Evolutionary conservation across 805 yeast genomes (phyloP).

Genomic region (Candida ulmi): DNA sequence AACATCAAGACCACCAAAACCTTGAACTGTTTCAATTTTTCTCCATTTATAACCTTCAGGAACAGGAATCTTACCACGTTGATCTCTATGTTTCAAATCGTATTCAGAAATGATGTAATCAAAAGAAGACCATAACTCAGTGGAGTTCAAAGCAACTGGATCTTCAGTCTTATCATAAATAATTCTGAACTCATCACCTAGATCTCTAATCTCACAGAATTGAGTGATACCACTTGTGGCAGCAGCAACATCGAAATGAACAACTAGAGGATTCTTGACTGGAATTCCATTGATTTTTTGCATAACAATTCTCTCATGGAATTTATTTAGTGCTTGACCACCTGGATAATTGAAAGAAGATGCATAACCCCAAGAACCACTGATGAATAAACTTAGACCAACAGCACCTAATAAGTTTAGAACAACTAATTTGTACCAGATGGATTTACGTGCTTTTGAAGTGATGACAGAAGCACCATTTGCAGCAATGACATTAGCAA

Average conservation of each 20-base stretch:
- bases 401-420: conserved; percentile 20
- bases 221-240: conserved; percentile 85
- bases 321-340: conserved; percentile 58
- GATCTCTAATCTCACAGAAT: conserved; percentile 58
- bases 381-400: conserved; percentile 31
- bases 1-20: conserved; percentile 36
- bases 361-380: conserved; percentile 49
- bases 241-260: conserved; percentile 74
- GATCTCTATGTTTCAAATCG: conserved; percentile 5
- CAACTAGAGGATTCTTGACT: conserved; percentile 15
- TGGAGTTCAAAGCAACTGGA: conserved; percentile 23
- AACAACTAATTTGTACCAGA: conserved; percentile 10
- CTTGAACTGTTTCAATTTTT: conserved; percentile 31
- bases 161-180: conserved; percentile 77
- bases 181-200: conserved; percentile 22
- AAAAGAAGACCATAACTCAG: conserved; percentile 39
- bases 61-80: conserved; percentile 16
- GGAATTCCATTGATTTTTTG: conserved; percentile 4
- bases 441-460: conserved; percentile 13
- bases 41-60: conserved; percentile 37
- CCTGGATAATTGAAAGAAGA: conserved; percentile 87
- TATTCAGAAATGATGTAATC: conserved; percentile 44
- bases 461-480: conserved; percentile 42
- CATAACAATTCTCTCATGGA: conserved; percentile 39
- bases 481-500: conserved; percentile 59